A percentile compares a stretch with the other conserved stretches of the same genome.
phyloP scores from a whole-genome alignment of 768 basidiomycete genomes.

The Cystobasidium tubakii region DNA sequence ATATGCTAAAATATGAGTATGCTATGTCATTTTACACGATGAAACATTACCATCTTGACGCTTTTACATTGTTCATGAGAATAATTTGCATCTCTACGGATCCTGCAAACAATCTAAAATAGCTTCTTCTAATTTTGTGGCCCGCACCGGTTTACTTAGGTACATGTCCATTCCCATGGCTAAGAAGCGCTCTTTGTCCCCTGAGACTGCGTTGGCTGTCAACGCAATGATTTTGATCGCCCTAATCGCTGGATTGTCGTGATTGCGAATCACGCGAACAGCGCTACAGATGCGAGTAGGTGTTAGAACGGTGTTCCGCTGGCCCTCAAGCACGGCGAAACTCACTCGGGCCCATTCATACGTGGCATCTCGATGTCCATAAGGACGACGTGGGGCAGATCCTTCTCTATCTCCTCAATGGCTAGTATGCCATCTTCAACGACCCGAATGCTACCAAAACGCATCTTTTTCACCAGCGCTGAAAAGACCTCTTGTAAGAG shows the following conservation, averaged over 20 bases:
- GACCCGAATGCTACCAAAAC: conserved; percentile 39
- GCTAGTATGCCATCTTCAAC: conserved; percentile 47
- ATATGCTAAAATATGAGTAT: too few species aligned
- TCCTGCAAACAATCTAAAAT: background rate
- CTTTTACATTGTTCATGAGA: too few species aligned
- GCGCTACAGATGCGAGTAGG: conserved; percentile 12
- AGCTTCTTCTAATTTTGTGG: conserved; percentile 2
- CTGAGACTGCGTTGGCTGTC: conserved; percentile 94
- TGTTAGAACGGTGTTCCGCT: too few species aligned
- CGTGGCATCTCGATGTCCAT: conserved; percentile 39
- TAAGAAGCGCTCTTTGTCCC: conserved; percentile 66
- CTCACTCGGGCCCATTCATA: conserved; percentile 33
- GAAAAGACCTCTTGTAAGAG: conserved; percentile 27
- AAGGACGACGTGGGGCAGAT: conserved; percentile 47
- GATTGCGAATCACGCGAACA: conserved; percentile 24
- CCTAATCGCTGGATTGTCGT: conserved; percentile 11
- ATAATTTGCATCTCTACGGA: background rate
- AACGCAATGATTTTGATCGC: conserved; percentile 83
- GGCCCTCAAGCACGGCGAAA: too few species aligned
- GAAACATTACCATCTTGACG: too few species aligned
- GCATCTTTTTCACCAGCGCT: conserved; percentile 13
- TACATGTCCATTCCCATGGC: conserved; percentile 60
- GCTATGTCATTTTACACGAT: too few species aligned
- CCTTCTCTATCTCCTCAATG: conserved; percentile 44
- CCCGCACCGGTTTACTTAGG: conserved; percentile 40